These are phyloP conservation scores for Salvia miltiorrhiza DNA, from an alignment of 257 asterid species.

Conservation along the genomic window DNA sequence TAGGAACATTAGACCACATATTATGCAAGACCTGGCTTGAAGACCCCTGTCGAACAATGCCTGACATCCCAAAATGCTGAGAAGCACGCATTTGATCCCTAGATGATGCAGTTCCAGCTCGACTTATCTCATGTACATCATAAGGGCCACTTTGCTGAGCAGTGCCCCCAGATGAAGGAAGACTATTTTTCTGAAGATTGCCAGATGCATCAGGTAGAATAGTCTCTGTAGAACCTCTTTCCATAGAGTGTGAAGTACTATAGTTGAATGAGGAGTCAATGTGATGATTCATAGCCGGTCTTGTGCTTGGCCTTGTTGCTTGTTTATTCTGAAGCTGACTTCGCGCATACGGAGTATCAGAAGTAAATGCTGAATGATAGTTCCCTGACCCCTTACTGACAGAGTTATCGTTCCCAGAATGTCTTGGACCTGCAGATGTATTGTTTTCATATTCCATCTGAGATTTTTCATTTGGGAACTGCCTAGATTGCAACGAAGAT, in stretches of 20 bases:
- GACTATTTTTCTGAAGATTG: constrained; percentile 30
- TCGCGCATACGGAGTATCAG: constrained; percentile 46
- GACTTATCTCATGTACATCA: constrained; percentile 37
- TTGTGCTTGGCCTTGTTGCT: constrained; percentile 40
- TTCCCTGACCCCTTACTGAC: constrained; percentile 39
- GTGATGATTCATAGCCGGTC: constrained; percentile 35
- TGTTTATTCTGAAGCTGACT: constrained; percentile 52
- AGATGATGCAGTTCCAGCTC: constrained; percentile 38
- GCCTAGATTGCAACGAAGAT: constrained; percentile 43
- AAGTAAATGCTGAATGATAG: constrained; percentile 36
- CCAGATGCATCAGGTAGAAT: constrained; percentile 39
- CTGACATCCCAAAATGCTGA: constrained; percentile 33
- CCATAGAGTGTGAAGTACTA: constrained; percentile 31
- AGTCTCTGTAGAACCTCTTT: constrained; percentile 42
- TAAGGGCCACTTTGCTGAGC: constrained; percentile 32
- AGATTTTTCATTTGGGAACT: constrained; percentile 34
- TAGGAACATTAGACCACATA: constrained; percentile 46
- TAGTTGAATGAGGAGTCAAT: constrained; percentile 33
- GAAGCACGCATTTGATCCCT: constrained; percentile 35
- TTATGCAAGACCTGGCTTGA: constrained; percentile 30
- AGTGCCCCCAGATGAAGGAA: constrained; percentile 26
- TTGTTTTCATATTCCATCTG: constrained; percentile 34
- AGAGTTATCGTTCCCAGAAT: constrained; percentile 33
- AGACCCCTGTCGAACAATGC: constrained; percentile 33
- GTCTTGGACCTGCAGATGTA: constrained; percentile 40